A percentile compares a stretch with the other conserved stretches of the same genome.
These are phyloP conservation scores for Podospora pseudocomata DNA, from an alignment of 495 filamentous ascomycete species.

Conservation along the genomic window DNA sequence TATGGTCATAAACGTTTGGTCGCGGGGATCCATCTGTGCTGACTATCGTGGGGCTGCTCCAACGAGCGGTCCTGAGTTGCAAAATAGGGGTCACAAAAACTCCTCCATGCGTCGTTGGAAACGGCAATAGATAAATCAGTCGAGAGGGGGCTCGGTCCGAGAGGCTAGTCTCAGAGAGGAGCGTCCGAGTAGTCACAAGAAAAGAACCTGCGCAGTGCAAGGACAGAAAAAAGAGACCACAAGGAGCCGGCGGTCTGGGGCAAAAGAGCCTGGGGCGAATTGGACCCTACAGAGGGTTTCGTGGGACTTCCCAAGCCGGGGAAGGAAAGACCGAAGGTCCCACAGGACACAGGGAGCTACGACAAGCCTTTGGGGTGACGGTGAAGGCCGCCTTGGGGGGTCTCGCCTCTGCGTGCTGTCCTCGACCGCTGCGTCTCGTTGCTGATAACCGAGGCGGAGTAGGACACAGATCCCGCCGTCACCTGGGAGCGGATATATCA, in stretches of 20 bases:
- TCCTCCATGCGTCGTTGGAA: constrained; percentile 32
- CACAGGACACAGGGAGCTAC: constrained; percentile 7
- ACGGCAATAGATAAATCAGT: constrained; percentile 10
- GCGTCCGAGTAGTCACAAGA: constrained; percentile 17
- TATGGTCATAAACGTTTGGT: constrained; percentile 91
- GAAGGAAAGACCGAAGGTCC: constrained; percentile 13
- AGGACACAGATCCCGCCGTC: constrained; percentile 46
- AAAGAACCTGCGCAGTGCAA: constrained; percentile 13
- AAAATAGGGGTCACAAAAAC: constrained; percentile 26
- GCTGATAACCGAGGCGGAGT: constrained; percentile 26
- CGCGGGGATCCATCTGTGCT: constrained; percentile 56
- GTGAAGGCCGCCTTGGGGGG: constrained; percentile 13
- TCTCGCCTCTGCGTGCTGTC: constrained; percentile 16
- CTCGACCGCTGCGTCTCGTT: constrained; percentile 17
- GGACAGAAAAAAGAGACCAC: constrained; percentile 10
- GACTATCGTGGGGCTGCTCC: constrained; percentile 34
- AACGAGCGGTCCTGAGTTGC: constrained; percentile 33
- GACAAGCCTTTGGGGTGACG: constrained; percentile 11
- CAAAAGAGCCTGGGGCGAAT: constrained; percentile 2
- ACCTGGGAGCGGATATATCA: constrained; percentile 28
- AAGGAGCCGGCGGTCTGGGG: constrained; percentile 11
- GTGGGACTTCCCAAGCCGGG: constrained; percentile 7
- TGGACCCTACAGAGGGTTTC: background rate
- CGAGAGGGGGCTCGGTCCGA: constrained; percentile 9
- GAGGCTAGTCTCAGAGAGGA: constrained; percentile 20